A percentile compares a stretch with the other conserved stretches of the same genome.
phyloP scores from a whole-genome alignment of 2,329 filamentous ascomycete genomes.

The Penicillium rolfsii region DNA sequence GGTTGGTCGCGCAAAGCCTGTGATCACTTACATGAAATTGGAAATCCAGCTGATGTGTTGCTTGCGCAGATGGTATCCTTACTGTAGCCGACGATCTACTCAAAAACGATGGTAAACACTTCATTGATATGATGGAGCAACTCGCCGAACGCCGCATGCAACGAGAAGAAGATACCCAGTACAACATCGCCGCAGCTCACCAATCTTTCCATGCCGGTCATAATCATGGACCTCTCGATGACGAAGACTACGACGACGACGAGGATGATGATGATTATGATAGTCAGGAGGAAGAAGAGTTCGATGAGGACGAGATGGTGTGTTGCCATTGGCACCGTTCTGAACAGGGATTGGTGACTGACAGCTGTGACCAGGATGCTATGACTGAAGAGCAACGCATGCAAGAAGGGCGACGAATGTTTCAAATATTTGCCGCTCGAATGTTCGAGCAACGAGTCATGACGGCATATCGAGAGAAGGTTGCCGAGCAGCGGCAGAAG shows the following conservation, averaged over 20 bases:
- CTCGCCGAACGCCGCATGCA: constrained; percentile 96
- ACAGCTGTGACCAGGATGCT: constrained; percentile 68
- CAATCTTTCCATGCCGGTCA: constrained; percentile 68
- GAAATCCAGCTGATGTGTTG: constrained; percentile 48
- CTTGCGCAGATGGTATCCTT: constrained; percentile 78
- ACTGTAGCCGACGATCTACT: constrained; percentile 97
- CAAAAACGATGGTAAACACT: constrained; percentile 98
- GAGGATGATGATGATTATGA: constrained; percentile 72
- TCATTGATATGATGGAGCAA: constrained; percentile 99
- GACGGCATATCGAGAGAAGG: constrained; percentile 96
- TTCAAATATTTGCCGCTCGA: constrained; percentile 96
- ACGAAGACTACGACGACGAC: constrained; percentile 72
- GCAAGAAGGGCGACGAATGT: constrained; percentile 98
- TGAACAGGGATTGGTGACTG: constrained; percentile 21
- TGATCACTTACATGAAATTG: constrained; percentile 22
- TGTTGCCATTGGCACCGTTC: constrained; percentile 27
- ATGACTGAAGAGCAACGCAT: constrained; percentile 99
- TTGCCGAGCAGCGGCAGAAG: constrained; percentile 86
- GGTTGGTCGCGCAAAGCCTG: constrained; percentile 49
- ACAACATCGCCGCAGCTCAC: constrained; percentile 63
- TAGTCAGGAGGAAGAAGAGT: constrained; percentile 66
- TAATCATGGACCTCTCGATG: constrained; percentile 75
- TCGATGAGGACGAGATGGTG: constrained; percentile 69
- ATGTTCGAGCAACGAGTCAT: constrained; percentile 99
- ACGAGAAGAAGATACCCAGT: constrained; percentile 85